Evolutionary conservation across 257 asterid species (phyloP).

Genomic region (Henckelia pumila): DNA sequence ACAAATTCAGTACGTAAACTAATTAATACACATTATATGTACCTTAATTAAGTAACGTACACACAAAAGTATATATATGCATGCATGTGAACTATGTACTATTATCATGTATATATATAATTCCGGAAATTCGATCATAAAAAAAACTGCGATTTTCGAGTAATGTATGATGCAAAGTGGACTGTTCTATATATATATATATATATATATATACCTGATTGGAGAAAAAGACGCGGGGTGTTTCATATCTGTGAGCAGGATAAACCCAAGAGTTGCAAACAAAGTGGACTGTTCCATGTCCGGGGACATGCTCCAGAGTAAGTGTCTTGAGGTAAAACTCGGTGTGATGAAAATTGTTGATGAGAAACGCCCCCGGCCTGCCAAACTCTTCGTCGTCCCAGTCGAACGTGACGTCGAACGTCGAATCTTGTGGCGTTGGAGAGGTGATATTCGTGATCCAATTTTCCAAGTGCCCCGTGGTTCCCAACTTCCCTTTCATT

Average conservation of each 20-base stretch:
- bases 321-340: slow-evolving; percentile 51
- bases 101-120: too few relatives aligned
- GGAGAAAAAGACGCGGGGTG: slow-evolving; percentile 41
- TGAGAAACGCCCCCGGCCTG: slow-evolving; percentile 42
- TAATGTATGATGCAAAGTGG: too few relatives aligned
- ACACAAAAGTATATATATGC: too few relatives aligned
- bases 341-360: slow-evolving; percentile 38
- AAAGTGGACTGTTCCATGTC: slow-evolving; percentile 43
- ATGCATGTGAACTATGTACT: too few relatives aligned
- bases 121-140: too few relatives aligned
- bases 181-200: too few relatives aligned
- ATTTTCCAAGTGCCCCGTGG: slow-evolving; percentile 41
- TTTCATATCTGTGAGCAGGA: slow-evolving; percentile 35
- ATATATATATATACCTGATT: slow-evolving; percentile 38
- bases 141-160: too few relatives aligned
- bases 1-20: not conserved
- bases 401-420: slow-evolving; percentile 37
- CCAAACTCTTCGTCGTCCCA: slow-evolving; percentile 39
- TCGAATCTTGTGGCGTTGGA: slow-evolving; percentile 38
- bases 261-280: slow-evolving; percentile 58
- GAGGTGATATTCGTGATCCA: slow-evolving; percentile 48
- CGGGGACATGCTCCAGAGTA: slow-evolving; percentile 45
- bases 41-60: too few relatives aligned
- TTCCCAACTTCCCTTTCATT: slow-evolving; percentile 50
- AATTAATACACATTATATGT: not conserved